Base-by-base conservation (phyloP, 2,329 filamentous ascomycete species). In the Ophidiomyces ophidiicola region DNA sequence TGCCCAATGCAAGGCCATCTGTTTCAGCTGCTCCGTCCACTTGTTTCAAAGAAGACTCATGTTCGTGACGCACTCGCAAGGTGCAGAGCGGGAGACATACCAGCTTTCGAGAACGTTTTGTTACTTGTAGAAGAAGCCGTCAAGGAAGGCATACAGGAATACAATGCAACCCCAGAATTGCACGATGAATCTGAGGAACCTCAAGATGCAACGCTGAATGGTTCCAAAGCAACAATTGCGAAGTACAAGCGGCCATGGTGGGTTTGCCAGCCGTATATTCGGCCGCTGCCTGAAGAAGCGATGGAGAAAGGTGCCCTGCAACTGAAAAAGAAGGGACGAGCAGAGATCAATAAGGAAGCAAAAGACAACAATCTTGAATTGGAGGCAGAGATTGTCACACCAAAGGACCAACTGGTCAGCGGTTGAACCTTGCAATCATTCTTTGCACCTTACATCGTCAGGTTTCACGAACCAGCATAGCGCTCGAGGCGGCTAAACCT, bases 201-300 rank as follows among this genome's bases (percentile, higher is more conserved):
- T 2, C 50, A 55, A 26, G 53, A 55, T 8, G 58, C 57, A 6
- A 48, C 32, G 36, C 30, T 61, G 42, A 50, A 58, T 56, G 54
- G 54, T 62, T 76, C 61, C 4, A 59, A 63, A 12, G 76, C 73
- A 6, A 77, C 81, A 1, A 76, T 90, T 18, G 74, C 72, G 40
- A 68, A 74, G 44, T 93, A 85, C 54, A 80, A 78, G 56, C 66
- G 85, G 47, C 87, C 87, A 1, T 94, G 79, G 74, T 94, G 85
- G 84, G 71, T 94, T 3, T 85, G 78, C 37, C 87, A 96, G 63
- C 80, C 88, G 3, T 83, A 93, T 52, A 73, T 94, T 5, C 68
- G 87, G 41, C 87, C 86, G 28, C 58, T 94, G 52, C 90, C 90
- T 0, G 82, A 81, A 49, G 88, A 96, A 63, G 90, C 90, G 2